phyloP scores from a whole-genome alignment of 2,329 filamentous ascomycete genomes.

The Pestalotiopsis sp. region DNA sequence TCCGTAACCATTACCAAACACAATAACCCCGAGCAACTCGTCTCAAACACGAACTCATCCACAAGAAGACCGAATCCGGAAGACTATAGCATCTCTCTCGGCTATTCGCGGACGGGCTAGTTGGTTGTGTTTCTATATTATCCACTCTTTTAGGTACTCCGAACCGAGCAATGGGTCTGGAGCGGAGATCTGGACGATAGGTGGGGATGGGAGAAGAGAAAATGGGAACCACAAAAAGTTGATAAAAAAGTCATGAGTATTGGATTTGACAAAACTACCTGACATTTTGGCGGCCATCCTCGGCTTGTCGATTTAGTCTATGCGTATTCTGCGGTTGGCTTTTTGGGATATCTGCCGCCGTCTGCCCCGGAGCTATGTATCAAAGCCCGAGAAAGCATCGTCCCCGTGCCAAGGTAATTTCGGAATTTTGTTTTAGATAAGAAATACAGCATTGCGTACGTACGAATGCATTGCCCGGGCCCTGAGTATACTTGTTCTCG shows the following conservation, averaged over 20 bases:
- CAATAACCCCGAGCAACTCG: not conserved
- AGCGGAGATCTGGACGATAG: not conserved
- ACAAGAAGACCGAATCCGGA: constrained; percentile 3
- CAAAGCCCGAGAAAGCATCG: too few species aligned
- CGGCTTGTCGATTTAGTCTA: too few species aligned
- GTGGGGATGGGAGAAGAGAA: not conserved
- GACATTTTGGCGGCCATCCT: too few species aligned
- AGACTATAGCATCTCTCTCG: not conserved
- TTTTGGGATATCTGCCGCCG: too few species aligned
- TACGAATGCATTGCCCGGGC: too few species aligned
- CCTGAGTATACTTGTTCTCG: too few species aligned
- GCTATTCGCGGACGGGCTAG: constrained; percentile 1
- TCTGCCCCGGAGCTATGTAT: too few species aligned
- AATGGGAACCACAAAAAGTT: not conserved
- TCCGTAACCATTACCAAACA: not conserved
- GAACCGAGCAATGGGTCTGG: not conserved
- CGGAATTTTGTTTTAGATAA: too few species aligned
- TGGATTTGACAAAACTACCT: too few species aligned
- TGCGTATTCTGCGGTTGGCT: too few species aligned
- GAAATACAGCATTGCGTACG: too few species aligned
- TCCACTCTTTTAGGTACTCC: not conserved
- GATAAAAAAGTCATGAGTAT: not conserved
- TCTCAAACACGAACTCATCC: not conserved
- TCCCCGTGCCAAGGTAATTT: too few species aligned
- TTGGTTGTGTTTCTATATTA: not conserved